Base-by-base conservation (phyloP, 129 eudicot species). In the Saposhnikovia divaricata region DNA sequence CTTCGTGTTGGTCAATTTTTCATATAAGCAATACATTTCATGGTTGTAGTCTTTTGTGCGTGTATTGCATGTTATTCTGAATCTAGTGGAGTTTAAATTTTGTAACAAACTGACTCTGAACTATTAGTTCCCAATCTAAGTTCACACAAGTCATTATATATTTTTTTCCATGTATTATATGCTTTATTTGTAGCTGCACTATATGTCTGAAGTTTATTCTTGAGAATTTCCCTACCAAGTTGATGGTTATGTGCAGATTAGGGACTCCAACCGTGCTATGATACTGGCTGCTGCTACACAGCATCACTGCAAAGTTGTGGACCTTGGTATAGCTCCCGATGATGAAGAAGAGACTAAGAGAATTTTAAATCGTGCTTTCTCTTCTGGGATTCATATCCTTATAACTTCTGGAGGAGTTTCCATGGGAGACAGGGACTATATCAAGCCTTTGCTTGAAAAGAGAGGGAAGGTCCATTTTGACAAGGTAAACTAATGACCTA, bases 201-300 rank as follows among this genome's bases (percentile, higher is more conserved):
- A 10, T 5, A 18, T 31, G 19, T 74, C 61, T 27, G 9, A 19
- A 42, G 48, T 75, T 9, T 27, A 25, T 76, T 14, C 75, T 31
- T 16, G 37, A 31, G 12, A 34, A 39, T 16, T 31, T 72, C 51
- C 28, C 43, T 80, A 31, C 61, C 72, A 78, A 72, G 73, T 59
- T 39, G n/a, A 55, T 34, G n/a, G n/a, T n/a, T n/a, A 55, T 78
- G 78, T 65, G 82, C 87, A 93, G 98, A 93, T 93, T 74, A 86
- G 98, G 89, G 98, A 93, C 84, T 93, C 98, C 81, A 93, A 93
- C 79, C 90, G 98, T 81, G 93, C 97, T 68, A 93, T 93, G 98
- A 76, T 93, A 46, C 85, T 91, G 76, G 97, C 97, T 81, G 97
- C 98, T 71, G 96, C 90, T 27, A 76, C 72, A 51, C 93, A 91